A percentile compares a stretch with the other conserved stretches of the same genome.
These are phyloP conservation scores for Penicillium sp. DNA, from an alignment of 2,329 filamentous ascomycete genomes.

Conservation along the genomic window DNA sequence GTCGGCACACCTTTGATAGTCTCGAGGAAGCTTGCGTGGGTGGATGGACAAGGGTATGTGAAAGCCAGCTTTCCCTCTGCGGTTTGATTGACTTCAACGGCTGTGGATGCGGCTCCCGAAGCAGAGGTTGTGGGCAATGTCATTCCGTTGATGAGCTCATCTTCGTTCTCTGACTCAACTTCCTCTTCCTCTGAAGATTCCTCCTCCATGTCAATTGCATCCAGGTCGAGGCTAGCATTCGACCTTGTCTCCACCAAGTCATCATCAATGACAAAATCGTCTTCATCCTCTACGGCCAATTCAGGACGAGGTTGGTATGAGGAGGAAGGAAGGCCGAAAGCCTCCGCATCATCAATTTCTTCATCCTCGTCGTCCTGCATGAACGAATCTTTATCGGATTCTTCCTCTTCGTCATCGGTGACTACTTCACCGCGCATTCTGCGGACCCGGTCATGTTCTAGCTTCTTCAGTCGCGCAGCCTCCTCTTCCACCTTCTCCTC, in stretches of 20 bases:
- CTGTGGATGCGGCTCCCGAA: slow-evolving; percentile 26
- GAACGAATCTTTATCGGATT: slow-evolving; percentile 33
- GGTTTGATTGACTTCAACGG: slow-evolving; percentile 45
- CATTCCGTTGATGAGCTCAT: slow-evolving; percentile 71
- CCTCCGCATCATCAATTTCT: slow-evolving; percentile 56
- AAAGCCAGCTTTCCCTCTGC: slow-evolving; percentile 62
- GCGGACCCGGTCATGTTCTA: slow-evolving; percentile 77
- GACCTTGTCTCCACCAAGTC: slow-evolving; percentile 82
- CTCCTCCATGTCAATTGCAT: slow-evolving; percentile 49
- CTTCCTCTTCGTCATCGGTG: slow-evolving; percentile 54
- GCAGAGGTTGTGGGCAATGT: slow-evolving; percentile 40
- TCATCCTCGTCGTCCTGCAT: slow-evolving; percentile 34
- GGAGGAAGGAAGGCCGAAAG: slow-evolving; percentile 60
- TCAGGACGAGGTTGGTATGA: slow-evolving; percentile 39
- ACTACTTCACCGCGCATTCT: slow-evolving; percentile 84
- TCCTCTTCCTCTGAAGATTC: slow-evolving; percentile 50
- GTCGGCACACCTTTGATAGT: slow-evolving; percentile 61
- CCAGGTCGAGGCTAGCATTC: slow-evolving; percentile 43
- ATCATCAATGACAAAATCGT: slow-evolving; percentile 88
- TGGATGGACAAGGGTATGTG: slow-evolving; percentile 81
- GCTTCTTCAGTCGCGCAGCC: slow-evolving; percentile 69
- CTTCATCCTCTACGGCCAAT: slow-evolving; percentile 82
- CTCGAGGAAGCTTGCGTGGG: slow-evolving; percentile 68
- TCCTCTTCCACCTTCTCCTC: slow-evolving; percentile 81
- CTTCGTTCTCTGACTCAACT: slow-evolving; percentile 52